These are phyloP conservation scores for Zymoseptoria passerinii DNA, from an alignment of 2,329 filamentous ascomycete genomes.

Conservation along the genomic window DNA sequence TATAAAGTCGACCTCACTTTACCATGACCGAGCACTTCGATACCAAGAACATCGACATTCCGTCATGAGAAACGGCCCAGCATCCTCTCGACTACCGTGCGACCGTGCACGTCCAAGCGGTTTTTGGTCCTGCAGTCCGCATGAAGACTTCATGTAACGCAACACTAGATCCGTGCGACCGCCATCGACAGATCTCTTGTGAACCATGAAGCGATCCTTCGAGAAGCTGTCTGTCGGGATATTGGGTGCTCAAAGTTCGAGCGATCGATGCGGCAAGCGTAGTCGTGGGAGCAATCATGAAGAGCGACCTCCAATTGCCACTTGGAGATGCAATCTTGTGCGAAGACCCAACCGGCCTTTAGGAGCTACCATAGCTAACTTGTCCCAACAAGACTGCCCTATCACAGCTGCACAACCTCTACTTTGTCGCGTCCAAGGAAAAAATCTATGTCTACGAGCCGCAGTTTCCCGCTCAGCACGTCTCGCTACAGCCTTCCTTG, in stretches of 20 bases:
- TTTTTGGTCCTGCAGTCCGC: not conserved
- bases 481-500: conserved; percentile 31
- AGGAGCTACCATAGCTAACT: conserved; percentile 4
- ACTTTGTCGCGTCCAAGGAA: conserved; percentile 38
- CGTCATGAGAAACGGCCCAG: not conserved
- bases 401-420: conserved; percentile 41
- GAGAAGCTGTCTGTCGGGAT: conserved; percentile 11
- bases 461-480: conserved; percentile 34
- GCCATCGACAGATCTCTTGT: not conserved
- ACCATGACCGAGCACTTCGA: not conserved
- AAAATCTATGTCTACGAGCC: conserved; percentile 38
- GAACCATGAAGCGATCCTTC: not conserved
- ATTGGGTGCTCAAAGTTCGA: conserved; percentile 18
- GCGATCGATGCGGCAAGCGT: conserved; percentile 22
- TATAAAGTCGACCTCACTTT: not conserved
- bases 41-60: not conserved
- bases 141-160: not conserved
- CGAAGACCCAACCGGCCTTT: not conserved
- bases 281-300: conserved; percentile 16
- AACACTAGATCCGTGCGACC: not conserved
- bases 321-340: not conserved
- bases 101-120: not conserved
- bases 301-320: conserved; percentile 10
- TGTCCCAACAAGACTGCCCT: conserved; percentile 33
- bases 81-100: not conserved